Conservation (phyloP, 768 basidiomycete species). For the Boletus tomentosulus region DNA sequence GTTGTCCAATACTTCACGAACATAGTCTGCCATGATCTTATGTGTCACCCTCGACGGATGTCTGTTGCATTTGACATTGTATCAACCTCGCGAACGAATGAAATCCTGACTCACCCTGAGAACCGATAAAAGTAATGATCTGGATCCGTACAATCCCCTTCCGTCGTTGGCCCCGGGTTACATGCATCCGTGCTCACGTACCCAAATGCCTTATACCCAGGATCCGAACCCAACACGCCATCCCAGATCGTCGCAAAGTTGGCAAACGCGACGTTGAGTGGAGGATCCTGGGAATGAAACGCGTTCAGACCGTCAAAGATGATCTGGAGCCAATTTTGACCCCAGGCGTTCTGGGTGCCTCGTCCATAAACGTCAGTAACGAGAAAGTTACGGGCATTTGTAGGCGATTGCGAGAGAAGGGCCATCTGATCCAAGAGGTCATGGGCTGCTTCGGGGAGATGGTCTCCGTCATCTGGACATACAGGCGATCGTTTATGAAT, state of each 20-base stretch:
- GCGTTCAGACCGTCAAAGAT: conserved; percentile 40
- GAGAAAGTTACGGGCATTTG: conserved; percentile 47
- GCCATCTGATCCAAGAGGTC: conserved; percentile 42
- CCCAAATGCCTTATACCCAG: conserved; percentile 47
- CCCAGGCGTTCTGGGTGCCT: conserved; percentile 37
- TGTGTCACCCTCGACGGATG: conserved; percentile 49
- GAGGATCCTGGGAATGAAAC: conserved; percentile 29
- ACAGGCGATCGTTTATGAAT: neutral
- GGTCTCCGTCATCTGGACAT: conserved; percentile 40
- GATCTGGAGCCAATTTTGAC: conserved; percentile 45
- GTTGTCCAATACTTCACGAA: conserved; percentile 35
- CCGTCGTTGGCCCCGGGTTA: conserved; percentile 32
- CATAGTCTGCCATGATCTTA: conserved; percentile 52
- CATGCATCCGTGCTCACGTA: conserved; percentile 40
- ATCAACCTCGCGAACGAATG: neutral
- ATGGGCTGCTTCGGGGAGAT: conserved; percentile 42
- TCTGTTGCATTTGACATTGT: conserved; percentile 19
- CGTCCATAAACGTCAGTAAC: conserved; percentile 49
- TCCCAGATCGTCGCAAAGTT: conserved; percentile 50
- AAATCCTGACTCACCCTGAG: conserved; percentile 34
- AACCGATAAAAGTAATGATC: conserved; percentile 54
- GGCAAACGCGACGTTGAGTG: conserved; percentile 41
- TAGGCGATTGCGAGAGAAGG: conserved; percentile 45
- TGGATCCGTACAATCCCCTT: conserved; percentile 36
- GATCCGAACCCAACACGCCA: conserved; percentile 41